These are phyloP conservation scores for Austroboletus olivaceoglutinosus DNA, from an alignment of 1,284 basidiomycete genomes.

Conservation along the genomic window DNA sequence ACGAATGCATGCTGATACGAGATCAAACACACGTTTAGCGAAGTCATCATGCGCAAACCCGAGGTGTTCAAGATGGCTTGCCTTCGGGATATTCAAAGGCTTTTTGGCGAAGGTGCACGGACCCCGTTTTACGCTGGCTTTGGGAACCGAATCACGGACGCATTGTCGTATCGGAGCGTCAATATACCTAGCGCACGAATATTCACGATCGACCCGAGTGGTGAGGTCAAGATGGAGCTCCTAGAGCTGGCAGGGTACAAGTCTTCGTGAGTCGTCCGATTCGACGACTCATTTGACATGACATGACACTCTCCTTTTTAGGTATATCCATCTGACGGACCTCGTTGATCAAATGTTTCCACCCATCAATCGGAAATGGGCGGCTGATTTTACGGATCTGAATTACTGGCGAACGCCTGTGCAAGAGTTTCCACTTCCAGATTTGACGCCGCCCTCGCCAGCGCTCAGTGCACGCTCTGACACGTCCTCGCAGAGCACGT, in stretches of 20 bases:
- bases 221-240: conserved; percentile 97
- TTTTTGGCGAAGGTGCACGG: conserved; percentile 75
- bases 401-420: conserved; percentile 92
- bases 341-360: conserved; percentile 99
- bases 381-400: conserved; percentile 93
- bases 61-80: conserved; percentile 99
- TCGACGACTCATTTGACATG: background rate
- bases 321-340: conserved; percentile 97
- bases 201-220: conserved; percentile 95
- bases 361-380: conserved; percentile 85
- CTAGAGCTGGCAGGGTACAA: conserved; percentile 96
- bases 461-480: conserved; percentile 91
- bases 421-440: conserved; percentile 79
- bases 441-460: conserved; percentile 88
- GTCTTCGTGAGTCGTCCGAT: conserved; percentile 66
- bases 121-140: conserved; percentile 97
- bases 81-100: conserved; percentile 89
- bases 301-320: conserved; percentile 24
- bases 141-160: conserved; percentile 98
- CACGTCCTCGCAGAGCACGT: conserved; percentile 65
- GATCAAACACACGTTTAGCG: conserved; percentile 44
- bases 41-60: conserved; percentile 98
- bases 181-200: conserved; percentile 94
- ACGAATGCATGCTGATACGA: background rate
- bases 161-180: conserved; percentile 93